Conservation (phyloP, 1,284 basidiomycete species). For the Ganoderma lucidum region DNA sequence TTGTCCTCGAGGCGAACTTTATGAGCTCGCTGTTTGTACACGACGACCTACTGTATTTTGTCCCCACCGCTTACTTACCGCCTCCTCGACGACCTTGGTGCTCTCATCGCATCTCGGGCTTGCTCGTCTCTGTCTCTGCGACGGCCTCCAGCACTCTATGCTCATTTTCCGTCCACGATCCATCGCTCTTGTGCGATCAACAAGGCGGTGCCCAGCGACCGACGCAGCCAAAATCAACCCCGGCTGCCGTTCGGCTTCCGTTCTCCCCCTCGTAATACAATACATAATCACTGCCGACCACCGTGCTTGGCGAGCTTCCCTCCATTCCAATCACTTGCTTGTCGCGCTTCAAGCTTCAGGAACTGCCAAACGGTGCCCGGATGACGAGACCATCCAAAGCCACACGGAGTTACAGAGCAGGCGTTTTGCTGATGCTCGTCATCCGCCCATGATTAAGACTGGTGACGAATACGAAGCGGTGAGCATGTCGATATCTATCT, state of each 20-base stretch:
- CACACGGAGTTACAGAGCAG: background rate
- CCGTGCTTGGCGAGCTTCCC: background rate
- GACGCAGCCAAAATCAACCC: background rate
- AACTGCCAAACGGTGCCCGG: background rate
- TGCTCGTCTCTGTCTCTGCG: background rate
- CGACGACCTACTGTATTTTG: background rate
- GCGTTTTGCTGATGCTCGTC: background rate
- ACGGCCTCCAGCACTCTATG: background rate
- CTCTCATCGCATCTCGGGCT: background rate
- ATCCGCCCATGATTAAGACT: background rate
- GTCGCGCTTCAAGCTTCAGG: background rate
- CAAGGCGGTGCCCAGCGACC: background rate
- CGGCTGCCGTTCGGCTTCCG: background rate
- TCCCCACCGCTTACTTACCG: background rate
- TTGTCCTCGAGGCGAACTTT: background rate
- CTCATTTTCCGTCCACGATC: background rate
- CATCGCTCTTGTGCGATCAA: constrained; percentile 1
- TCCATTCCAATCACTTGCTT: background rate
- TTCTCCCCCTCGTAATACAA: background rate
- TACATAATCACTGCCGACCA: background rate
- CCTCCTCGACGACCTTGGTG: constrained; percentile 2
- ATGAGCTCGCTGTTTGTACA: background rate
- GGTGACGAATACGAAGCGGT: background rate
- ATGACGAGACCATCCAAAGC: background rate
- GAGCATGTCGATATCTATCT: background rate